Evolutionary conservation across 2,329 filamentous ascomycete genomes (phyloP).

Genomic region (Neopestalotiopsis rosae): DNA sequence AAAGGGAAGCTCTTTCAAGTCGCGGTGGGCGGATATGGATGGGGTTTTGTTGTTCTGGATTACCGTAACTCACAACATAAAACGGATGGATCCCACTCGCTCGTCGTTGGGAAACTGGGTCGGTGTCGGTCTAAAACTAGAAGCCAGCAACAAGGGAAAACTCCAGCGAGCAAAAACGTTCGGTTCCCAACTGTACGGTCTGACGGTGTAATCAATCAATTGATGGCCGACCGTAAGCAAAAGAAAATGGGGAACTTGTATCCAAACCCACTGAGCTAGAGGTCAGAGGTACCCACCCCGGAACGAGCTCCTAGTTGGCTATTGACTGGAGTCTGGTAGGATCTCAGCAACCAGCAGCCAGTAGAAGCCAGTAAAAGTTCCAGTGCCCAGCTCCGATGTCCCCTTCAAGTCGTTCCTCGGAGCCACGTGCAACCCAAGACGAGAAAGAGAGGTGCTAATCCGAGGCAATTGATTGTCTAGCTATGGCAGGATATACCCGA

Average conservation of each 20-base stretch:
- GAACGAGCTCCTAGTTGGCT: neutral
- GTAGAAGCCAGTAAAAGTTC: no score
- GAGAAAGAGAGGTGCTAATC: neutral
- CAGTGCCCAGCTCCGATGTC: no score
- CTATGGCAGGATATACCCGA: neutral
- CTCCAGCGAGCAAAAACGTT: neutral
- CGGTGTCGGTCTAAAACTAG: neutral
- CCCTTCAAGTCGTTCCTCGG: neutral
- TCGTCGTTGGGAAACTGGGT: conserved; percentile 1
- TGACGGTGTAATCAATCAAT: neutral
- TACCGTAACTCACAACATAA: neutral
- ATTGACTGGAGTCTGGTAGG: no score
- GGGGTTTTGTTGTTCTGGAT: conserved; percentile 22
- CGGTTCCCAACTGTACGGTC: neutral
- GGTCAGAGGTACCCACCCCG: neutral
- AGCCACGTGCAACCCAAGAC: neutral
- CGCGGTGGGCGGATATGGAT: conserved; percentile 21
- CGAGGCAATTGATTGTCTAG: neutral
- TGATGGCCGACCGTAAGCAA: neutral
- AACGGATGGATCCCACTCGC: neutral
- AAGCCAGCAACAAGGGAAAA: neutral
- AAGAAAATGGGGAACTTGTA: neutral
- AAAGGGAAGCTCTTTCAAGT: conserved; percentile 1
- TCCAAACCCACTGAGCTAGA: no score
- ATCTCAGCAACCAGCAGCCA: no score